phyloP scores from a whole-genome alignment of 371 early-diverging fungal genomes.

The Mucor velutinosus region DNA sequence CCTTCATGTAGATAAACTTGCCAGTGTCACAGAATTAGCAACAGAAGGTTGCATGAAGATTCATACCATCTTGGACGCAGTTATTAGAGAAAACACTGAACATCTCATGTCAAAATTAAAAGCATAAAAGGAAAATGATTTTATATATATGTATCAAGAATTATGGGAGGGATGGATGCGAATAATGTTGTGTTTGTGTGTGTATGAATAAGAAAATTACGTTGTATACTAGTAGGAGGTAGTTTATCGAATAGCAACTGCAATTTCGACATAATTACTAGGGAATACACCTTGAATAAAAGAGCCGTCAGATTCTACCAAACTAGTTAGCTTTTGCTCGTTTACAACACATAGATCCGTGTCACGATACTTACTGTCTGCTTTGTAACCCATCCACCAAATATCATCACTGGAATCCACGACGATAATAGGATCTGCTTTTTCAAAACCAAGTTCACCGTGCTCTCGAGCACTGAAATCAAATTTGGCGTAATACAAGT shows the following conservation, averaged over 20 bases:
- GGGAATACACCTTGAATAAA: constrained; percentile 74
- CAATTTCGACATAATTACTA: constrained; percentile 70
- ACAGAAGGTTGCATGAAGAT: constrained; percentile 85
- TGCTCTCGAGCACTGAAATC: constrained; percentile 76
- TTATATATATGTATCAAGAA: neutral
- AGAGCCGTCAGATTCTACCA: constrained; percentile 28
- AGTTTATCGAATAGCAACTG: constrained; percentile 18
- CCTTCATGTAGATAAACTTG: constrained; percentile 83
- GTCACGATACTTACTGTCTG: constrained; percentile 44
- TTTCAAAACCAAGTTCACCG: constrained; percentile 77
- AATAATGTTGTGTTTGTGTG: neutral
- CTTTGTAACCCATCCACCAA: constrained; percentile 85
- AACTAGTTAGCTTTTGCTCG: neutral
- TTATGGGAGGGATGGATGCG: neutral
- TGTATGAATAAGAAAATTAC: constrained; percentile 6
- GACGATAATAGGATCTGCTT: constrained; percentile 76
- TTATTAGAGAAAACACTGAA: constrained; percentile 68
- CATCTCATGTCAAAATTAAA: constrained; percentile 44
- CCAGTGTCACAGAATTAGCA: constrained; percentile 78
- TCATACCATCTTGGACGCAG: constrained; percentile 73
- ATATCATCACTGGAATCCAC: constrained; percentile 79
- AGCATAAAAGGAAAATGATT: constrained; percentile 21
- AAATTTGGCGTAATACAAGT: constrained; percentile 73
- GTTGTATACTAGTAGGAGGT: neutral
- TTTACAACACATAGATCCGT: too few species aligned